Conservation (phyloP, 345 rosid species). For the Camelina sativa region DNA sequence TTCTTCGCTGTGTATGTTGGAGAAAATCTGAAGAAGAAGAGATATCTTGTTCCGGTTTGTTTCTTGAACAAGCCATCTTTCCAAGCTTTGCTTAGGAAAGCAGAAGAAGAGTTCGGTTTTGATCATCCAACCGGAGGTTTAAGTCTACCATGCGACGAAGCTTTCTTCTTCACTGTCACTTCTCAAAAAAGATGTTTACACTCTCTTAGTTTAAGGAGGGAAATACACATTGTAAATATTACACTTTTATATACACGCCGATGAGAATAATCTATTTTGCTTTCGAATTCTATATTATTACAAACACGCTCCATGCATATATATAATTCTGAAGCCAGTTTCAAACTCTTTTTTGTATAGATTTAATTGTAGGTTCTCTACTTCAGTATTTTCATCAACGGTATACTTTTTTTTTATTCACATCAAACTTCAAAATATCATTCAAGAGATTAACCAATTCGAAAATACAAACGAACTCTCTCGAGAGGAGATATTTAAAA, state of each 20-base stretch:
- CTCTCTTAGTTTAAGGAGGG: not conserved
- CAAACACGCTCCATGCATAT: not conserved
- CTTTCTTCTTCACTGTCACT: slow-evolving; percentile 45
- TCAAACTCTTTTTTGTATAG: not conserved
- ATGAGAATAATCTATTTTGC: slow-evolving; percentile 3
- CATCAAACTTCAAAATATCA: too few species aligned
- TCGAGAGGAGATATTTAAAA: too few species aligned
- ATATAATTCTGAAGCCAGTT: not conserved
- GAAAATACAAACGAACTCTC: too few species aligned
- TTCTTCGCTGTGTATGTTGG: slow-evolving; percentile 53
- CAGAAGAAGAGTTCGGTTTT: slow-evolving; percentile 57
- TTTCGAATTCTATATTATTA: not conserved
- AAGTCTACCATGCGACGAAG: slow-evolving; percentile 52
- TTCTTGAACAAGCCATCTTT: slow-evolving; percentile 50
- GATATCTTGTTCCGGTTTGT: slow-evolving; percentile 48
- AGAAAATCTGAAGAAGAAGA: slow-evolving; percentile 45
- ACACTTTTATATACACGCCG: not conserved
- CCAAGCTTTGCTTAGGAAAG: slow-evolving; percentile 45
- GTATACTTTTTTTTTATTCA: too few species aligned
- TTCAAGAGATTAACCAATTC: too few species aligned
- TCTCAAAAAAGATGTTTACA: slow-evolving; percentile 32
- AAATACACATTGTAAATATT: slow-evolving; percentile 30
- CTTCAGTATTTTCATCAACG: slow-evolving; percentile 1
- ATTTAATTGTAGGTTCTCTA: not conserved
- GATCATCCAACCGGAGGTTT: slow-evolving; percentile 49